These are phyloP conservation scores for Vitis labrusca DNA, from an alignment of 164 flowering plant species.

Conservation along the genomic window DNA sequence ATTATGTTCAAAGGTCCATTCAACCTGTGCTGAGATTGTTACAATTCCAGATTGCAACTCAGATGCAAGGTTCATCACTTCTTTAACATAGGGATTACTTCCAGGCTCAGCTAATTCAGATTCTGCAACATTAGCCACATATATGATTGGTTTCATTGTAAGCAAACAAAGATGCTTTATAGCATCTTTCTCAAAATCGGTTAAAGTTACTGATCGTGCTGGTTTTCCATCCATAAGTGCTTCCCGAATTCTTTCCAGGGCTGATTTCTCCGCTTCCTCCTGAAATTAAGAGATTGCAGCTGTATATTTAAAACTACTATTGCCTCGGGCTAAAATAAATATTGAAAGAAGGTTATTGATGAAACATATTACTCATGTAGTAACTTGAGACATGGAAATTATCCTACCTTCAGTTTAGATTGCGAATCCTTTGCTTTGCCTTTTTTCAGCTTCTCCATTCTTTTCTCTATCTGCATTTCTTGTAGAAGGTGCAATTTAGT, in stretches of 20 bases:
- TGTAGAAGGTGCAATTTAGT: constrained; percentile 36
- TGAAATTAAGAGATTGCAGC: constrained; percentile 24
- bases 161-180: constrained; percentile 89
- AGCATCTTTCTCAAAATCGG: constrained; percentile 80
- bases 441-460: constrained; percentile 87
- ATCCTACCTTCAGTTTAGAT: constrained; percentile 73
- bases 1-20: background rate
- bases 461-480: constrained; percentile 93
- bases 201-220: constrained; percentile 79
- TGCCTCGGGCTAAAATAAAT: background rate
- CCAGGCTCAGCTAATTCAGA: constrained; percentile 78
- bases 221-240: constrained; percentile 95
- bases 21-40: constrained; percentile 86
- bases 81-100: constrained; percentile 62
- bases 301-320: background rate
- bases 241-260: constrained; percentile 71
- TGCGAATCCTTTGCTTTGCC: constrained; percentile 79
- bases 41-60: constrained; percentile 80
- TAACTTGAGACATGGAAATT: constrained; percentile 1
- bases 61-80: constrained; percentile 68
- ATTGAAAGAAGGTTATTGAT: background rate
- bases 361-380: background rate
- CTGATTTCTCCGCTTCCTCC: constrained; percentile 95
- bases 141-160: constrained; percentile 92
- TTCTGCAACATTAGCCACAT: constrained; percentile 96